Evolutionary conservation across 257 asterid genomes (phyloP).

Genomic region (Craterostigma plantagineum): DNA sequence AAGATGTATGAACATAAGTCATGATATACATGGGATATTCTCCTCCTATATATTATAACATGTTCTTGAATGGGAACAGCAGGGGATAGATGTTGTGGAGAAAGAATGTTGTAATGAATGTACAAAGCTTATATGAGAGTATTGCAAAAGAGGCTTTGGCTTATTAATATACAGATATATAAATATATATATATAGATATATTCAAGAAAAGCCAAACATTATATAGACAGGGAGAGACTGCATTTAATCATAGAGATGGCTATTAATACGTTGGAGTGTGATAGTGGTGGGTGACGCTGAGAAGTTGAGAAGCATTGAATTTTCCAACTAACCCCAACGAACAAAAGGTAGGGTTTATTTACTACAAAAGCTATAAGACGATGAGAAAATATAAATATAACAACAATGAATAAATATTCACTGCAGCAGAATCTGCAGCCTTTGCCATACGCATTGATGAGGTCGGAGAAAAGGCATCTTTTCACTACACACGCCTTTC

Average conservation of each 20-base stretch:
- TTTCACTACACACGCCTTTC: neutral
- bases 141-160: too few relatives aligned
- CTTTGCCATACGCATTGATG: slow-evolving; percentile 34
- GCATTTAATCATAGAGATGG: neutral
- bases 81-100: too few relatives aligned
- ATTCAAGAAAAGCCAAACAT: too few relatives aligned
- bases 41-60: neutral
- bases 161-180: too few relatives aligned
- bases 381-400: slow-evolving; percentile 27
- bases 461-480: slow-evolving; percentile 23
- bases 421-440: slow-evolving; percentile 15
- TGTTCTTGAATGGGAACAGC: neutral
- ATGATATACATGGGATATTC: neutral
- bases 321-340: slow-evolving; percentile 22
- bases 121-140: too few relatives aligned
- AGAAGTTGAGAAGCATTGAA: slow-evolving; percentile 16
- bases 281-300: neutral
- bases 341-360: slow-evolving; percentile 19
- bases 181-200: too few relatives aligned
- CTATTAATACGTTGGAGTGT: neutral
- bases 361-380: slow-evolving; percentile 15
- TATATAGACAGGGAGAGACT: neutral
- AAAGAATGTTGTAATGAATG: too few relatives aligned
- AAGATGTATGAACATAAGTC: neutral
- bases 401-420: slow-evolving; percentile 10